Percentiles rank a stretch among this genome's conserved stretches.
Conservation (phyloP, 2,329 filamentous ascomycete genomes). For the Aspergillus calidoustus region DNA sequence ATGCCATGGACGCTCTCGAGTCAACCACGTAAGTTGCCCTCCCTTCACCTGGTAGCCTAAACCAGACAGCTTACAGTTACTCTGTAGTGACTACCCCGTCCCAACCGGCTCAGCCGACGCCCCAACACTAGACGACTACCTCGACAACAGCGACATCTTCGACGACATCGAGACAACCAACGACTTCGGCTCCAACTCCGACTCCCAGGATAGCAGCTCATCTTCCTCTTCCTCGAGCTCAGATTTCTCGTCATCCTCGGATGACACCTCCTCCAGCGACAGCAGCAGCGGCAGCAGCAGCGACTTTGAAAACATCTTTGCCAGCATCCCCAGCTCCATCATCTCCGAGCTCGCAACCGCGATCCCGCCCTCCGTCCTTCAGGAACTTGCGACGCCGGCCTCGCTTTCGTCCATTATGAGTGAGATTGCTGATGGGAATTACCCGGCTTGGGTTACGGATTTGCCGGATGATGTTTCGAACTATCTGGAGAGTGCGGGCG, state of each 20-base stretch:
- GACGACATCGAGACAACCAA: not conserved
- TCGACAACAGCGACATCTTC: not conserved
- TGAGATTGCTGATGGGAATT: not conserved
- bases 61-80: not conserved
- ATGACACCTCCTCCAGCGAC: not conserved
- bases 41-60: no score
- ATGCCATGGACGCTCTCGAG: not conserved
- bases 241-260: not conserved
- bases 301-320: not conserved
- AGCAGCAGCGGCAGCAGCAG: not conserved
- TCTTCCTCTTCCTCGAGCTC: not conserved
- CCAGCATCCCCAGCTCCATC: constrained; percentile 1
- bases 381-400: not conserved
- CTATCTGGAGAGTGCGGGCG: not conserved
- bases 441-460: not conserved
- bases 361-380: not conserved
- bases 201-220: not conserved
- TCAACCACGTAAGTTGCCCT: not conserved
- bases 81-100: not conserved
- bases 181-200: not conserved
- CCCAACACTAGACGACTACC: constrained; percentile 1
- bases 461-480: not conserved
- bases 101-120: not conserved
- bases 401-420: not conserved
- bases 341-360: not conserved